A percentile compares a stretch with the other conserved stretches of the same genome.
Evolutionary conservation across 1,139 yeast species (phyloP).

Genomic region (Suhomyces bokatorum): DNA sequence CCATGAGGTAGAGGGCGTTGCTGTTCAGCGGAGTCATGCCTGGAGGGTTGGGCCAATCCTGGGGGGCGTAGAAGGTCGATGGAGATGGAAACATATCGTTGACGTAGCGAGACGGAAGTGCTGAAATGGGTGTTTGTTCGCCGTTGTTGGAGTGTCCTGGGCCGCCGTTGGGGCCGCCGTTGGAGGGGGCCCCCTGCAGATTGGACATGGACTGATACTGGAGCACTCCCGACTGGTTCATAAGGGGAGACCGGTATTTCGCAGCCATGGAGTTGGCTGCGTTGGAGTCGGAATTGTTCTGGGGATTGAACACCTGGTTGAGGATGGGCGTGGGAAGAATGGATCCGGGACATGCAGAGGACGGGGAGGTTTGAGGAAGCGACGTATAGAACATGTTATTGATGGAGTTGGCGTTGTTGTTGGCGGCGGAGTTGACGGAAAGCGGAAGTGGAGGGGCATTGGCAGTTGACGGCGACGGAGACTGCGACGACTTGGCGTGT

Average conservation of each 20-base stretch:
- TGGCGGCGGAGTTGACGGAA: conserved; percentile 7
- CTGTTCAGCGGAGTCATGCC: conserved; percentile 35
- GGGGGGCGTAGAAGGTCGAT: conserved; percentile 48
- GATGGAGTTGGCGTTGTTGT: conserved; percentile 4
- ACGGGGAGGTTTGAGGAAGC: conserved; percentile 33
- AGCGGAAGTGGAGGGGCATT: conserved; percentile 42
- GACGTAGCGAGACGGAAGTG: conserved; percentile 51
- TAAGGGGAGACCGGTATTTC: conserved; percentile 4
- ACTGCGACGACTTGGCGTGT: conserved; percentile 33
- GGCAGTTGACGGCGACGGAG: conserved; percentile 46
- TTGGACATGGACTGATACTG: conserved; percentile 2
- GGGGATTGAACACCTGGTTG: conserved; percentile 34
- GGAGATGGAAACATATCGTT: conserved; percentile 60
- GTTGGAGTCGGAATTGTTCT: conserved; percentile 12
- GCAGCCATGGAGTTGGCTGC: conserved; percentile 1
- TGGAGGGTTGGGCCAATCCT: conserved; percentile 43
- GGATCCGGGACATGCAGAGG: conserved; percentile 22
- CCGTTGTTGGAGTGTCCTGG: conserved; percentile 24
- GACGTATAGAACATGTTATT: conserved; percentile 25
- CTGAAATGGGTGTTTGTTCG: conserved; percentile 53
- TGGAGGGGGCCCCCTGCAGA: neutral
- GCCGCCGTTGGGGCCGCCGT: neutral
- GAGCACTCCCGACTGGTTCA: conserved; percentile 4
- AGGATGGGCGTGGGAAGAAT: conserved; percentile 41
- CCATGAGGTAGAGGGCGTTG: conserved; percentile 18